Evolutionary conservation across 495 filamentous ascomycete species (phyloP).

Genomic region (Hypoxylon crocopeplum): DNA sequence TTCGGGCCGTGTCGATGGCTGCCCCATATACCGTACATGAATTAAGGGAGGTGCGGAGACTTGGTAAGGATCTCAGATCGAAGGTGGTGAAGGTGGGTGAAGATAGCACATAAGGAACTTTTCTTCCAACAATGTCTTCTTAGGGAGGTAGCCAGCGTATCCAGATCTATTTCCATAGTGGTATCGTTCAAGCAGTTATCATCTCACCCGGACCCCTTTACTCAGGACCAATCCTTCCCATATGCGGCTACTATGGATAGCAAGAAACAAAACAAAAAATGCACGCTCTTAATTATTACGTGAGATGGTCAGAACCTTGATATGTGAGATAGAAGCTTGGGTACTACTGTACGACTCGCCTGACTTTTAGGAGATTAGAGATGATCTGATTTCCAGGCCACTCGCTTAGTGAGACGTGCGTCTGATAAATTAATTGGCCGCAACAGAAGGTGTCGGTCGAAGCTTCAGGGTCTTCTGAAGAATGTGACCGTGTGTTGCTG

Average conservation of each 20-base stretch:
- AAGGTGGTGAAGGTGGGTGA: too few relatives aligned
- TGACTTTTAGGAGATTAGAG: constrained; percentile 22
- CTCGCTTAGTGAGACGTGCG: constrained; percentile 36
- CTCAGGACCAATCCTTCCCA: not conserved
- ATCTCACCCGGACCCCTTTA: constrained; percentile 1
- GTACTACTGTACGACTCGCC: constrained; percentile 29
- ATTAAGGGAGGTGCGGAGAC: too few relatives aligned
- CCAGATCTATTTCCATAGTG: too few relatives aligned
- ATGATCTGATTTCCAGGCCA: constrained; percentile 33
- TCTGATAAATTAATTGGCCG: constrained; percentile 29
- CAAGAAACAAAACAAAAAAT: not conserved
- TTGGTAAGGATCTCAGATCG: too few relatives aligned
- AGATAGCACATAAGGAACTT: too few relatives aligned
- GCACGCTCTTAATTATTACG: constrained; percentile 30
- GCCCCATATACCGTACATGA: too few relatives aligned
- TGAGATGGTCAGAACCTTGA: constrained; percentile 38
- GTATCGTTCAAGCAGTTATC: not conserved
- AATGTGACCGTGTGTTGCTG: constrained; percentile 13
- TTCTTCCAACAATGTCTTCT: too few relatives aligned
- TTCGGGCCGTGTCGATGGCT: constrained; percentile 26
- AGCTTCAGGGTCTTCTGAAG: constrained; percentile 17
- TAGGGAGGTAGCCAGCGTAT: too few relatives aligned
- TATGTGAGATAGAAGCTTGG: constrained; percentile 19
- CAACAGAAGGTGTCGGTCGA: constrained; percentile 18
- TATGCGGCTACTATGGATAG: constrained; percentile 21